Evolutionary conservation across 768 basidiomycete genomes (phyloP), one percentile per base, ranked within the genome.

Genomic region (Epithele typhae): DNA sequence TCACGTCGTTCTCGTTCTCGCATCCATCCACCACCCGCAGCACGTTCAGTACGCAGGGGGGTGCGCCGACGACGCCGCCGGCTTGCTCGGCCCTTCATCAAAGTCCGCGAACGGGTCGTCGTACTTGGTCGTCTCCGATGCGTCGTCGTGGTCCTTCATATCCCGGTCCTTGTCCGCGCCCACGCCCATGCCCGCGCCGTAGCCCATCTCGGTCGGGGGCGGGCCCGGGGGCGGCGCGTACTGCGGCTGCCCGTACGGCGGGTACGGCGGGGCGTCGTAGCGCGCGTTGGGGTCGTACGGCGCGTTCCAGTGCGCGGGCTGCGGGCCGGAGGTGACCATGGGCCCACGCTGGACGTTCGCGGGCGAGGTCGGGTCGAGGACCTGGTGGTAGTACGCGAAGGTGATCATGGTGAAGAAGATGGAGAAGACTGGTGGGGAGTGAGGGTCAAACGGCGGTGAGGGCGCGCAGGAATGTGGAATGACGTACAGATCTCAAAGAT

Each of bases 361-460:
- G 32, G 72, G 63, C 52, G 77, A 78, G 3, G 75, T 63, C 1
- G 90, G 89, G 62, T 90, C 84, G 25, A 82, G 74, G 1, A 81
- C 59, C 65, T 93, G 90, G 19, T 83, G 82, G 59, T 85, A 81
- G 69, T 82, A 93, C 12, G 75, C 71, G 60, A 84, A 85, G 2
- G 82, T 77, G 54, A 87, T 56, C 39, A 73, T 52, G n/a, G 77
- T 74, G 71, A 90, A 88, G 49, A 91, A 60, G 30, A 70, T 54
- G 36, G 75, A 71, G 38, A 86, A 56, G 39, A 79, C 82, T 87
- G 55, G 2, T 4, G 18, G 43, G 5, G 23, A 25, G 17, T 11
- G 21, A 17, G 17, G 32, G 30, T 21, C 12, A 25, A 49, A 21
- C 19, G 37, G 15, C 48, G 15, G n/a, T n/a, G n/a, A n/a, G n/a